Conservation (phyloP, 2,329 filamentous ascomycete genomes). For the Alternaria arbusti region DNA sequence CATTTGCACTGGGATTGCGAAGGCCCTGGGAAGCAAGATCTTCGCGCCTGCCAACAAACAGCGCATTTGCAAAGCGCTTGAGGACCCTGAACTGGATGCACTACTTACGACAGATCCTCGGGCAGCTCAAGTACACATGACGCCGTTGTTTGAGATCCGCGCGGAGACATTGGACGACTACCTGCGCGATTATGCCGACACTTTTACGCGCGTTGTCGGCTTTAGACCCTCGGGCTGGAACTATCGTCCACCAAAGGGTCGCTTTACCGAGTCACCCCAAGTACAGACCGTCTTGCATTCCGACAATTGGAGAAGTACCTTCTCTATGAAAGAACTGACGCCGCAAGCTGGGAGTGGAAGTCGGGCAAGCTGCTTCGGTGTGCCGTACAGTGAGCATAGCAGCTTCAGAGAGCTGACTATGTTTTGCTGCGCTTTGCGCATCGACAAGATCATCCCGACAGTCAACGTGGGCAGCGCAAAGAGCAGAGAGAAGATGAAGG, state of each 20-base stretch:
- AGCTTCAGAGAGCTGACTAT: conserved; percentile 93
- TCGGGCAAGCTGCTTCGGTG: conserved; percentile 86
- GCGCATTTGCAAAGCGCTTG: conserved; percentile 81
- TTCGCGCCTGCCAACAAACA: conserved; percentile 85
- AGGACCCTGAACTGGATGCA: conserved; percentile 79
- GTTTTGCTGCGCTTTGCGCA: conserved; percentile 86
- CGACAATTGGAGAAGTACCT: conserved; percentile 77
- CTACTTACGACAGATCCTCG: conserved; percentile 80
- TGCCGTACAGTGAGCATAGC: conserved; percentile 95
- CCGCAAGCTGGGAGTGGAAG: conserved; percentile 84
- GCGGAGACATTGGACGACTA: conserved; percentile 92
- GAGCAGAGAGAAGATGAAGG: conserved; percentile 69
- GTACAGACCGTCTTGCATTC: conserved; percentile 71
- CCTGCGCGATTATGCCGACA: conserved; percentile 76
- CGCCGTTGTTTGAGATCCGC: conserved; percentile 90
- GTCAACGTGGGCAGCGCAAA: conserved; percentile 80
- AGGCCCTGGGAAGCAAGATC: conserved; percentile 85
- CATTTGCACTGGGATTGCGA: conserved; percentile 90
- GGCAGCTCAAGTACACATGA: conserved; percentile 97
- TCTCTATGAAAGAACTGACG: conserved; percentile 72
- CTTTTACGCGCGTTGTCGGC: conserved; percentile 86
- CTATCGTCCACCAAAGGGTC: conserved; percentile 74
- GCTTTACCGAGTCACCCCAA: conserved; percentile 66
- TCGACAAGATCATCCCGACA: conserved; percentile 90
- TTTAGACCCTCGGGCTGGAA: conserved; percentile 96